These are phyloP conservation scores for Tetragonia tetragonoides DNA, from an alignment of 148 eudicot genomes.

Conservation along the genomic window DNA sequence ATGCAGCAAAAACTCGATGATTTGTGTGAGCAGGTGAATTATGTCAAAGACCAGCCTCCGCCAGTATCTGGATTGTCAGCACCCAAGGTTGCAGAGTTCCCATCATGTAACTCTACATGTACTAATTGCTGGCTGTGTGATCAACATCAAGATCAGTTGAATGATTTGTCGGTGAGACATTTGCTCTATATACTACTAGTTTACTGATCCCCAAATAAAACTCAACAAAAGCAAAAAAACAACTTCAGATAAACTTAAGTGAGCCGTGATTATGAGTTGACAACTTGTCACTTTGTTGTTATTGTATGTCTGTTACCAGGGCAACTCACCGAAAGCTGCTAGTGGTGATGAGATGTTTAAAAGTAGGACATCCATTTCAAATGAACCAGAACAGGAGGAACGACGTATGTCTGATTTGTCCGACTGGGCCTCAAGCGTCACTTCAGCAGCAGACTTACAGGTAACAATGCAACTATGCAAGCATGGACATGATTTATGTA, in stretches of 20 bases:
- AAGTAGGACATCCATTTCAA: constrained; percentile 32
- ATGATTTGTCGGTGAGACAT: constrained; percentile 38
- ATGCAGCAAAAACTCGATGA: constrained; percentile 90
- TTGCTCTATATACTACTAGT: neutral
- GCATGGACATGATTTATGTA: neutral
- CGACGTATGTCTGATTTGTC: constrained; percentile 94
- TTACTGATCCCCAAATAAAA: neutral
- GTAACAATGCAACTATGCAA: constrained; percentile 28
- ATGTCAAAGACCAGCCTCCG: constrained; percentile 54
- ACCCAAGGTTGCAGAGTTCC: constrained; percentile 21
- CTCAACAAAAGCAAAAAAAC: neutral
- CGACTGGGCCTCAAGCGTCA: constrained; percentile 84
- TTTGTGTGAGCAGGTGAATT: constrained; percentile 66
- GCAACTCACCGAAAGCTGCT: constrained; percentile 26
- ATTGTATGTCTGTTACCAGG: constrained; percentile 30
- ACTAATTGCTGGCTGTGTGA: constrained; percentile 61
- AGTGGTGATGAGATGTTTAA: constrained; percentile 44
- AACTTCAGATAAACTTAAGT: neutral
- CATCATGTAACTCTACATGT: constrained; percentile 22
- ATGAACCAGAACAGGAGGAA: constrained; percentile 68
- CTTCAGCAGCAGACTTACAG: constrained; percentile 68
- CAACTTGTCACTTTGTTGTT: too few relatives aligned
- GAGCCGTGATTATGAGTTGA: too few relatives aligned
- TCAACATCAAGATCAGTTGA: constrained; percentile 43
- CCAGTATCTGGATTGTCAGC: constrained; percentile 13